Percentiles rank a stretch among this genome's conserved stretches.
phyloP scores from a whole-genome alignment of 305 asterid genomes.

The Plantago lanceolata region DNA sequence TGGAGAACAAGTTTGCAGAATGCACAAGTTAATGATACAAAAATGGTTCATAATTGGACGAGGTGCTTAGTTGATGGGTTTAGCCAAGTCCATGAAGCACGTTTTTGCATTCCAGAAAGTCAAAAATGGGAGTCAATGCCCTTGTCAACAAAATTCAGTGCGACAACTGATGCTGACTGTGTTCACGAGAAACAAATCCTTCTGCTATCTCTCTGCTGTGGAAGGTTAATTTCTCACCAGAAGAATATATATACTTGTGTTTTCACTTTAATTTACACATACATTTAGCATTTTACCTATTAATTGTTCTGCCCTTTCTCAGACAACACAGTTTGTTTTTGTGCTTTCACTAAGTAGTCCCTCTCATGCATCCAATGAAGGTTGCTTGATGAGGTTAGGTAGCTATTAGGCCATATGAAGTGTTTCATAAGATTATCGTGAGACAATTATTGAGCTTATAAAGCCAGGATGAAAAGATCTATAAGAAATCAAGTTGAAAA shows the following conservation, averaged over 20 bases:
- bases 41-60: constrained; percentile 44
- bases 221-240: constrained; percentile 54
- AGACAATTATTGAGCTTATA: constrained; percentile 1
- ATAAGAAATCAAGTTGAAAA: too few species aligned
- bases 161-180: constrained; percentile 39
- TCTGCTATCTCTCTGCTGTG: constrained; percentile 79
- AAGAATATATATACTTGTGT: background rate
- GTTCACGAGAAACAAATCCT: constrained; percentile 56
- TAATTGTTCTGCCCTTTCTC: constrained; percentile 1
- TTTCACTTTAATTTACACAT: constrained; percentile 7
- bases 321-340: constrained; percentile 7
- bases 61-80: constrained; percentile 67
- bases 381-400: constrained; percentile 19
- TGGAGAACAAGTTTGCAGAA: constrained; percentile 59
- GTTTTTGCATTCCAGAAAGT: constrained; percentile 76
- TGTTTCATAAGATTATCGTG: background rate
- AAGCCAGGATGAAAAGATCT: background rate
- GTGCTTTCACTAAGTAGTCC: background rate
- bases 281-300: background rate
- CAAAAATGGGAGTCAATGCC: constrained; percentile 88
- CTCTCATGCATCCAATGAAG: constrained; percentile 13
- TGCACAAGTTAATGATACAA: constrained; percentile 18
- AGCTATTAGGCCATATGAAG: background rate
- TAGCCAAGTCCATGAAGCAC: constrained; percentile 48
- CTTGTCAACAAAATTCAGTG: constrained; percentile 47